Conservation (phyloP, 2,329 filamentous ascomycete genomes). For the Sporothrix sp. region DNA sequence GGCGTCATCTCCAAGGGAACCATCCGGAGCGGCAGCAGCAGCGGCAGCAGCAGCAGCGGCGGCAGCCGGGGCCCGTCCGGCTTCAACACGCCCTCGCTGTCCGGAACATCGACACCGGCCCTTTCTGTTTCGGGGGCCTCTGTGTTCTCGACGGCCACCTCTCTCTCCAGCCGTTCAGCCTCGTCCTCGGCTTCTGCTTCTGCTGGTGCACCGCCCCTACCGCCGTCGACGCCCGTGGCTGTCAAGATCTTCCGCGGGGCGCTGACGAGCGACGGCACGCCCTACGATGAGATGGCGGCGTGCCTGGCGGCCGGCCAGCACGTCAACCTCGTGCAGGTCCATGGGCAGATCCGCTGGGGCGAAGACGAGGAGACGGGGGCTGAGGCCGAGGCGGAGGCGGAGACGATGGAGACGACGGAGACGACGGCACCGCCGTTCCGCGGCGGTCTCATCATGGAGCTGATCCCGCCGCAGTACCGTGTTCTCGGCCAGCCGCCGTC, state of each 20-base stretch:
- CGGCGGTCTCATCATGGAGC: conserved; percentile 37
- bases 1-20: conserved; percentile 34
- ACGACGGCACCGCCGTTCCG: conserved; percentile 15
- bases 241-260: conserved; percentile 41
- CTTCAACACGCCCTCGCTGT: conserved; percentile 7
- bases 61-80: conserved; percentile 3
- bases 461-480: conserved; percentile 34
- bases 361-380: conserved; percentile 9
- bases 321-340: conserved; percentile 35
- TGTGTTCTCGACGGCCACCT: neutral
- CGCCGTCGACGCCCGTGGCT: conserved; percentile 29
- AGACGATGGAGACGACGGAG: neutral
- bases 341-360: conserved; percentile 30
- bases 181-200: neutral
- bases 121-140: neutral
- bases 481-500: conserved; percentile 36
- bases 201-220: too few species aligned
- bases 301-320: conserved; percentile 37
- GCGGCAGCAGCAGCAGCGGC: neutral
- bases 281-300: conserved; percentile 39
- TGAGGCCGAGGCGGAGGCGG: conserved; percentile 25
- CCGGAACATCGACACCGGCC: neutral
- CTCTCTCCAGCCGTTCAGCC: neutral
- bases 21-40: neutral
- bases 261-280: conserved; percentile 37